Evolutionary conservation across 257 asterid genomes (phyloP).

Genomic region (Solanum megistacrolobum): DNA sequence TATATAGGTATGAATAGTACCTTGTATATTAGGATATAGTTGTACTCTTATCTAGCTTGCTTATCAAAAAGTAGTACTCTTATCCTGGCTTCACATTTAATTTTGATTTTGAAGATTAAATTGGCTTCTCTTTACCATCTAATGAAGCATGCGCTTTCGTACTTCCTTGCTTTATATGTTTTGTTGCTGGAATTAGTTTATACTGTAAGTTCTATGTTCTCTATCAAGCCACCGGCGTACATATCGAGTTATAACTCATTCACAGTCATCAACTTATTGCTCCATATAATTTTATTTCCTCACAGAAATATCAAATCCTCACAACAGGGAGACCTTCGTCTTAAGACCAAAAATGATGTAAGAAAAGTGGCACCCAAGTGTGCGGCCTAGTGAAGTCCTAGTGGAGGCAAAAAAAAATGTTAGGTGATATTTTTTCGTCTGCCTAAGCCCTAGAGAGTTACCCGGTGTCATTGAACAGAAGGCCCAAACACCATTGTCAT

Average conservation of each 20-base stretch:
- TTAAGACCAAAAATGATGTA: background rate
- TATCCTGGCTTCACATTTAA: background rate
- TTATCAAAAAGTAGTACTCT: background rate
- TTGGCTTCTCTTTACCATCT: background rate
- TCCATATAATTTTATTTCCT: background rate
- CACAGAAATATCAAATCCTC: background rate
- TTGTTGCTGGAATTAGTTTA: background rate
- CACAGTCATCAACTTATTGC: background rate
- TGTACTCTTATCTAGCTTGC: background rate
- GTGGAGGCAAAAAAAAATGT: background rate
- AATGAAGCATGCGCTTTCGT: background rate
- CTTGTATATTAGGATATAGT: background rate
- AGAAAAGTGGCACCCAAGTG: background rate
- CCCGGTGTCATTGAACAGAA: background rate
- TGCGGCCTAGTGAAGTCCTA: background rate
- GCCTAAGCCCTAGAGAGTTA: background rate
- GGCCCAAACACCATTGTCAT: background rate
- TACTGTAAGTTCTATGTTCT: background rate
- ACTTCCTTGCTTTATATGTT: background rate
- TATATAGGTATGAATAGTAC: background rate
- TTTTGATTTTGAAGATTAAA: background rate
- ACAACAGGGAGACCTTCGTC: background rate
- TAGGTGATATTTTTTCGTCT: background rate
- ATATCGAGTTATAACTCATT: background rate
- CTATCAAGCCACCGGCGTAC: background rate